A percentile compares a stretch with the other conserved stretches of the same genome.
phyloP scores from a whole-genome alignment of 192 early-diverging fungal genomes.

The Backusella parvicylindrica region DNA sequence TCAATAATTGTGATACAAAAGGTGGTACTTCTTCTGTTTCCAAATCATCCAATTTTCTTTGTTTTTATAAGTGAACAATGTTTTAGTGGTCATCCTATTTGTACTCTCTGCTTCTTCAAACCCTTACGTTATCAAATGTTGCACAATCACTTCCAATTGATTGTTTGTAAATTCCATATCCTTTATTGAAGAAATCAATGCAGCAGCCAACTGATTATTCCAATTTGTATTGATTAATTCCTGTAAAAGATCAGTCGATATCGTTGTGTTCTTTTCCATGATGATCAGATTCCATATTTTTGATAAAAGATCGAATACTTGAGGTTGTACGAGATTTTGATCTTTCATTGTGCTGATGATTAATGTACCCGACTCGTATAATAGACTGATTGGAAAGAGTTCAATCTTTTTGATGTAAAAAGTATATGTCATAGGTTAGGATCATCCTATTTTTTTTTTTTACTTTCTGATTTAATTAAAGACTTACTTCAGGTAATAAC shows the following conservation, averaged over 20 bases:
- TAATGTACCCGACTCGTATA: background rate
- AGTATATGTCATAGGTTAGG: too few species aligned
- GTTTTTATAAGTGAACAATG: background rate
- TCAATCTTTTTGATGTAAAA: constrained; percentile 12
- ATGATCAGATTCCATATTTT: constrained; percentile 22
- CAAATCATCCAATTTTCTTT: constrained; percentile 41
- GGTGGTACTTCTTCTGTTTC: constrained; percentile 58
- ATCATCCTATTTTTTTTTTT: too few species aligned
- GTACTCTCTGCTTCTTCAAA: background rate
- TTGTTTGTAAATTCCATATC: constrained; percentile 21
- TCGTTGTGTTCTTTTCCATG: background rate
- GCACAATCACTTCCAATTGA: constrained; percentile 13
- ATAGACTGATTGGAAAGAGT: background rate
- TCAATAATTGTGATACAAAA: constrained; percentile 63
- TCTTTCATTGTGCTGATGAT: constrained; percentile 10
- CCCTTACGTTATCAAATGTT: constrained; percentile 9
- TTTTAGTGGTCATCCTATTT: background rate
- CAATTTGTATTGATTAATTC: constrained; percentile 13
- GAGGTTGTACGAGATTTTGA: constrained; percentile 3
- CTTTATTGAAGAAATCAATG: constrained; percentile 22
- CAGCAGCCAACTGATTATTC: constrained; percentile 13
- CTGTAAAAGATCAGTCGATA: constrained; percentile 3
- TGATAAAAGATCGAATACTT: constrained; percentile 26
- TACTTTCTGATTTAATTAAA: background rate
- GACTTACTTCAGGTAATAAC: constrained; percentile 22